Evolutionary conservation across 352 stramenopile species (phyloP).

Genomic region (Peronospora destructor): DNA sequence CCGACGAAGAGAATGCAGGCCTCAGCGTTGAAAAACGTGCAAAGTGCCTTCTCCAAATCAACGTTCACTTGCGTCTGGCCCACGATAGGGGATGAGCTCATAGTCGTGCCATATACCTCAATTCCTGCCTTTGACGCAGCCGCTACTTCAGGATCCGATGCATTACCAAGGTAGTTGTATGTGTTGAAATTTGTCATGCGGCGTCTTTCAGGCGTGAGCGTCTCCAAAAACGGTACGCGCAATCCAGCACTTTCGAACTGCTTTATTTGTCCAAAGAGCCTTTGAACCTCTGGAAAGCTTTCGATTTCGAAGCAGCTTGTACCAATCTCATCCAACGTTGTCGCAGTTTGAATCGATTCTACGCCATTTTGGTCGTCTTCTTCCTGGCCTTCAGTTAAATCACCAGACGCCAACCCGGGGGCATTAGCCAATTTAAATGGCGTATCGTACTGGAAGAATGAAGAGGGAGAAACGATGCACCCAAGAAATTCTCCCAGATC

Average conservation of each 20-base stretch:
- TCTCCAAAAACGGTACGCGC: constrained; percentile 61
- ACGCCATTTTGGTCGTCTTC: constrained; percentile 12
- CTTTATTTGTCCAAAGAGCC: constrained; percentile 60
- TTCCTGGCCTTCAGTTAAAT: constrained; percentile 44
- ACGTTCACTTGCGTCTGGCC: constrained; percentile 67
- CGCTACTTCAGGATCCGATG: constrained; percentile 45
- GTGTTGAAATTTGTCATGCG: constrained; percentile 83
- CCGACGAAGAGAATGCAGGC: constrained; percentile 58
- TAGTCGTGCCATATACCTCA: constrained; percentile 65
- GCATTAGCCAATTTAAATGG: constrained; percentile 52
- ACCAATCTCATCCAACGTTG: constrained; percentile 54
- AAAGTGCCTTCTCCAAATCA: constrained; percentile 57
- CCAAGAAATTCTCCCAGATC: constrained; percentile 61
- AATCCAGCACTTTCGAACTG: constrained; percentile 68
- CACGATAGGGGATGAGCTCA: constrained; percentile 78
- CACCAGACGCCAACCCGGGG: constrained; percentile 46
- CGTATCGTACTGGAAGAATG: constrained; percentile 67
- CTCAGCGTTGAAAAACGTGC: constrained; percentile 55
- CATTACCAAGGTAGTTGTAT: constrained; percentile 82
- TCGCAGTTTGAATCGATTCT: constrained; percentile 23
- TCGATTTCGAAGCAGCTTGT: constrained; percentile 61
- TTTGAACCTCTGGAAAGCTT: constrained; percentile 56
- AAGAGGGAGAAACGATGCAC: constrained; percentile 57
- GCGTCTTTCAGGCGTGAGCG: constrained; percentile 58
- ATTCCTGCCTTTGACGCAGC: constrained; percentile 54